A percentile compares a stretch with the other conserved stretches of the same genome.
phyloP scores from a whole-genome alignment of 2,329 filamentous ascomycete species.

The Davidsoniella virescens region DNA sequence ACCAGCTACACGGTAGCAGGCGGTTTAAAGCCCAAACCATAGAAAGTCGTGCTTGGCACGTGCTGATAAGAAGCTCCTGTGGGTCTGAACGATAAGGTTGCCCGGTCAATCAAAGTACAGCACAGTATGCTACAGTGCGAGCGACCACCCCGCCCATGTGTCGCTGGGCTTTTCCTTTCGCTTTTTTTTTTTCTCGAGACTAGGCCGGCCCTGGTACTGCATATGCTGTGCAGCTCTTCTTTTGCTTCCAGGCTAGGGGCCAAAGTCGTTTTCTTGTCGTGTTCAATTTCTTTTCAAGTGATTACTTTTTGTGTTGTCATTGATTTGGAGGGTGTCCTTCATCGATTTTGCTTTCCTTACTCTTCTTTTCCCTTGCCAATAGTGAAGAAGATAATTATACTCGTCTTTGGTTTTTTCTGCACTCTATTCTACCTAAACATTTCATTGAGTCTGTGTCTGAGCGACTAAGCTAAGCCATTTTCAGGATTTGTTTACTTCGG shows the following conservation, averaged over 20 bases:
- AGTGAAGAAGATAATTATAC: too few species aligned
- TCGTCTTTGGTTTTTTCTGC: background rate
- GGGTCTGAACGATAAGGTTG: conserved; percentile 5
- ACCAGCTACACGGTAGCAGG: too few species aligned
- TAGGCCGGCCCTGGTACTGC: background rate
- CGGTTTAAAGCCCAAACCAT: too few species aligned
- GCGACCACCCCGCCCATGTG: conserved; percentile 11
- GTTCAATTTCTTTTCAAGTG: conserved; percentile 1
- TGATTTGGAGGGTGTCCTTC: too few species aligned
- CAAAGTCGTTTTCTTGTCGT: background rate
- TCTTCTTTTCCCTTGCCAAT: too few species aligned
- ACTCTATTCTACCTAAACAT: background rate
- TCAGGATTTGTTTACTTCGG: conserved; percentile 1
- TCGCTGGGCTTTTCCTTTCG: background rate
- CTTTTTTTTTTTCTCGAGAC: too few species aligned
- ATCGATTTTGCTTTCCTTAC: too few species aligned
- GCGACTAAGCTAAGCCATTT: background rate
- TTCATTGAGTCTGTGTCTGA: too few species aligned
- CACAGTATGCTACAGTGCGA: background rate
- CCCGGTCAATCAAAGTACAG: conserved; percentile 5
- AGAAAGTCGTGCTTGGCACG: background rate
- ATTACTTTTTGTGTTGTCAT: background rate
- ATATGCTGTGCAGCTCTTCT: too few species aligned
- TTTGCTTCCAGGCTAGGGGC: background rate
- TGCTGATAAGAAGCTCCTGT: conserved; percentile 2